Evolutionary conservation across 768 basidiomycete genomes (phyloP), one percentile per base, ranked within the genome.

Genomic region (Termitomyces sp.): DNA sequence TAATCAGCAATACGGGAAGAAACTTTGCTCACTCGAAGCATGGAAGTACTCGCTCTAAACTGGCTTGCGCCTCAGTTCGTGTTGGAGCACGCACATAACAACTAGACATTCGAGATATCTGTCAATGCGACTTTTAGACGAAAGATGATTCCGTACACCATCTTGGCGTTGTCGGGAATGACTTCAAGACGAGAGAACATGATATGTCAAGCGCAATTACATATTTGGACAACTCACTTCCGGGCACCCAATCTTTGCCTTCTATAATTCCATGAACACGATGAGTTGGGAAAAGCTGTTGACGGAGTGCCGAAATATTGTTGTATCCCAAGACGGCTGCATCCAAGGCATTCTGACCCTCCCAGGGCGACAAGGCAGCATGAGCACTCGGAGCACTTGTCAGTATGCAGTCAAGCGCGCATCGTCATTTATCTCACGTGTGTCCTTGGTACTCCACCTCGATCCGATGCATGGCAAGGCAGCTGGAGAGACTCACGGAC

Each of bases 281-380:
- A 59, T 87, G 82, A 0, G 84, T 83, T 0, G 93, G 89, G 51
- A 79, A 77, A 15, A 91, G 75, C 62, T 94, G 93, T 67, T 95
- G 93, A 15, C 93, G 82, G 24, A 94, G 75, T 7, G 84, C 82
- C 0, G 88, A 84, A 26, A 94, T 83, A 51, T 84, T 88, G 47
- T 80, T 87, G 65, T 94, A 93, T 3, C 88, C 87, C 3, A 91
- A 75, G 5, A 93, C 87, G n/a, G 90, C 90, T 0, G 93, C 93
- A 64, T 95, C 92, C 12, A 93, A 69, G 1, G 91, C 85, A 58
- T 93, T 93, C 57, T 75, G 77, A 1, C 90, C 91, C 66, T 92
- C 87, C 90, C 91, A 93, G 22, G 90, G 91, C 21, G 85, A 86
- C 26, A 88, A 72, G 1, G 83, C 84, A 3, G 88, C 89, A 64